Evolutionary conservation across 1,284 basidiomycete genomes (phyloP).

Genomic region (Mycena citricolor): DNA sequence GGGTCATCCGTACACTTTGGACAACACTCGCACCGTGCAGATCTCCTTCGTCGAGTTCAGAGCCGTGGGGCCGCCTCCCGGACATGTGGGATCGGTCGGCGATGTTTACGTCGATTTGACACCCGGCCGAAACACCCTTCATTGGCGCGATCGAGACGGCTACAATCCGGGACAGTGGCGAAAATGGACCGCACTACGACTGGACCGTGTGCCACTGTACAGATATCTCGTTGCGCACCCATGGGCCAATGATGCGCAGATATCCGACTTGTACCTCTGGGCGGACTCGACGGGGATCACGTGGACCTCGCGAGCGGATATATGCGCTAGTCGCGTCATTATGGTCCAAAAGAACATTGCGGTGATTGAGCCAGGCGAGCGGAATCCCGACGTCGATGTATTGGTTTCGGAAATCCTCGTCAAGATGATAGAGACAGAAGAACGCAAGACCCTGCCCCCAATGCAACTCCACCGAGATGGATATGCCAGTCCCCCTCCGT

Average conservation of each 20-base stretch:
- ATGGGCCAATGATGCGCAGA: constrained; percentile 19
- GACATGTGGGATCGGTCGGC: constrained; percentile 14
- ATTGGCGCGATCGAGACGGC: constrained; percentile 22
- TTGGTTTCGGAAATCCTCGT: constrained; percentile 18
- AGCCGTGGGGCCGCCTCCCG: constrained; percentile 16
- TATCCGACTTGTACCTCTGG: constrained; percentile 22
- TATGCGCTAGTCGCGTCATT: constrained; percentile 17
- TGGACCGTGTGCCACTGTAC: constrained; percentile 21
- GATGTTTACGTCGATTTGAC: constrained; percentile 21
- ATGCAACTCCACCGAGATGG: constrained; percentile 13
- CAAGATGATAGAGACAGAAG: constrained; percentile 20
- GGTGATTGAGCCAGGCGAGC: constrained; percentile 12
- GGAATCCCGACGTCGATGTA: constrained; percentile 18
- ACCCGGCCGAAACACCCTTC: constrained; percentile 14
- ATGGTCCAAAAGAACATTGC: constrained; percentile 21
- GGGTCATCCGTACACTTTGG: constrained; percentile 20
- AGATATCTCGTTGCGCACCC: constrained; percentile 19
- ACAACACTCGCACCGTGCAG: constrained; percentile 13
- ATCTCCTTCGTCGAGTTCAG: constrained; percentile 22
- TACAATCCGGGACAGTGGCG: constrained; percentile 16
- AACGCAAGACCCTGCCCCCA: constrained; percentile 12
- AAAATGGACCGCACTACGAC: constrained; percentile 17
- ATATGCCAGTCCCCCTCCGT: too few species aligned
- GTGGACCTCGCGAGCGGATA: constrained; percentile 21
- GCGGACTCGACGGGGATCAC: constrained; percentile 16